Conservation (phyloP, 73 alveolate species). For the Blepharisma japonicum region DNA sequence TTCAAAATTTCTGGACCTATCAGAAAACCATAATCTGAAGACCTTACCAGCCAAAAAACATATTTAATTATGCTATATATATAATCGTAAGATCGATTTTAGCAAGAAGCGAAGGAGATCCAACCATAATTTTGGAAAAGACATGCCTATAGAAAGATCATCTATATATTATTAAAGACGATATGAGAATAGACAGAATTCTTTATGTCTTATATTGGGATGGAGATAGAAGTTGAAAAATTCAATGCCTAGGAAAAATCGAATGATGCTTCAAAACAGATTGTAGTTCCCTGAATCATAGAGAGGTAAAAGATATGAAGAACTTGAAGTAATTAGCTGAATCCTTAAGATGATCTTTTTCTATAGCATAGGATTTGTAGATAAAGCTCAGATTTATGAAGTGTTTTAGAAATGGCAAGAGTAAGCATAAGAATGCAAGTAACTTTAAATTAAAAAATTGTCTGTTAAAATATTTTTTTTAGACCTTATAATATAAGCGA, state of each 20-base stretch:
- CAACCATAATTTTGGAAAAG: conserved; percentile 47
- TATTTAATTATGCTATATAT: too few species aligned
- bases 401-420: conserved; percentile 64
- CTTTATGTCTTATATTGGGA: conserved; percentile 65
- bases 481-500: too few species aligned
- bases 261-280: conserved; percentile 58
- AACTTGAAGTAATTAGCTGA: conserved; percentile 56
- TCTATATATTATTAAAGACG: conserved; percentile 60
- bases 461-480: too few species aligned
- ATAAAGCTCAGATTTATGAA: conserved; percentile 65
- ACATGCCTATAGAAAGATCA: conserved; percentile 83
- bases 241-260: conserved; percentile 52
- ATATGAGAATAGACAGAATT: conserved; percentile 43
- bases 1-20: too few species aligned
- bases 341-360: conserved; percentile 60
- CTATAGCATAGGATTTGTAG: conserved; percentile 80
- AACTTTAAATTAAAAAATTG: too few species aligned
- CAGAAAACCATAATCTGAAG: too few species aligned
- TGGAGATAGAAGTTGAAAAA: conserved; percentile 55
- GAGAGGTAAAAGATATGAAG: conserved; percentile 79
- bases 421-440: background rate
- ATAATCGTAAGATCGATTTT: conserved; percentile 65
- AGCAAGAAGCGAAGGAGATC: conserved; percentile 50
- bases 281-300: conserved; percentile 64
- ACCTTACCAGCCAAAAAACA: too few species aligned